Evolutionary conservation across 2,329 filamentous ascomycete species (phyloP), one percentile per base, ranked within the genome.

Genomic region (Rutstroemia sydowiana): DNA sequence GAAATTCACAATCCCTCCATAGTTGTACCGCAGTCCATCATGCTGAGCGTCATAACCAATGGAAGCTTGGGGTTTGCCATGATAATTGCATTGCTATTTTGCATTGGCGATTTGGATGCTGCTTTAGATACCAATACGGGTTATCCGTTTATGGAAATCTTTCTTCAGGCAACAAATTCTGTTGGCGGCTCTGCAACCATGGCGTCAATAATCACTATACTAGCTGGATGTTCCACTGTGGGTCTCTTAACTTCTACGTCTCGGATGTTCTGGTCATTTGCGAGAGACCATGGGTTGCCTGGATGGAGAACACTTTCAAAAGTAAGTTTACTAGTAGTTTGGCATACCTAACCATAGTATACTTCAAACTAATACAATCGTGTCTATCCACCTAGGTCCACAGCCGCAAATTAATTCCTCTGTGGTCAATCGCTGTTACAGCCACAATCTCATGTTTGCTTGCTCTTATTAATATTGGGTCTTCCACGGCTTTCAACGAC

Each of bases 131-230:
- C 14, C 9, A 65, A 69, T 0, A 63, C 67, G 0, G 74, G 71
- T 8, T 70, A 70, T 0, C 71, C 76, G 3, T 72, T 76, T 63
- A 69, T 75, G 58, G 70, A 75, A 23, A 73, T 81, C 34, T 79
- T 81, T 52, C 72, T 70, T 1, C 72, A 74, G 2, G 73, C 71
- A 9, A 70, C 71, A 5, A 72, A 79, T 65, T 53, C 46, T n/a
- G 59, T 63, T 3, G 67, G 65, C 1, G 75, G 70, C 1, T 71
- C 75, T 1, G 73, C 71, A 10, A 68, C 71, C 10, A 74, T 79
- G 70, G 68, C 70, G 0, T 67, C 70, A 1, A 67, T 76, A 14
- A 66, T 76, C 10, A 65, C 69, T 30, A 60, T 69, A 5, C 57
- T 70, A 1, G 62, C 67, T 6, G 63, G 69, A 28, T 69, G 66